These are phyloP conservation scores for Podosphaera fusca DNA, from an alignment of 2,329 filamentous ascomycete genomes.

Conservation along the genomic window DNA sequence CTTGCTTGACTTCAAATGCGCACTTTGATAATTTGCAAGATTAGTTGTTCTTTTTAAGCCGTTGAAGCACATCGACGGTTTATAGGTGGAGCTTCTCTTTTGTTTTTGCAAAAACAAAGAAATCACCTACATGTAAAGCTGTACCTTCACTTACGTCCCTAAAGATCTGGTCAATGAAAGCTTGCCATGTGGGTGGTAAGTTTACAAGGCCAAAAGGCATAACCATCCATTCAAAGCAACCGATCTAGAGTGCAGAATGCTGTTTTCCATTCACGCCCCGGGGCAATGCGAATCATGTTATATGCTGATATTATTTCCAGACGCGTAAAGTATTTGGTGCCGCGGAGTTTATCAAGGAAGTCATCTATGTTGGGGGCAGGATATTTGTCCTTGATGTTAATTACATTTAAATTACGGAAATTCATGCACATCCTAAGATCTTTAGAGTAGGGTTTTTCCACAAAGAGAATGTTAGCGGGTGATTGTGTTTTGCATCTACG, in stretches of 20 bases:
- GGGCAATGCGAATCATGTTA: slow-evolving; percentile 1
- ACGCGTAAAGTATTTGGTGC: neutral
- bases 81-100: neutral
- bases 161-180: neutral
- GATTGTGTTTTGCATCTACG: neutral
- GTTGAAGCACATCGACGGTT: neutral
- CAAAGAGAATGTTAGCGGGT: neutral
- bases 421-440: neutral
- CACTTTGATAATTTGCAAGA: neutral
- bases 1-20: neutral
- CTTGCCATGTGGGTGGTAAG: neutral
- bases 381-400: neutral
- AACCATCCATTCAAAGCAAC: neutral
- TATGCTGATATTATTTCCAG: neutral
- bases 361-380: neutral
- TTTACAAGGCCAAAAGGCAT: neutral
- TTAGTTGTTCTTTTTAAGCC: neutral
- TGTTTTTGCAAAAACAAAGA: neutral
- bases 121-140: neutral
- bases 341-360: neutral
- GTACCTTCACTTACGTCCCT: neutral
- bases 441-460: neutral
- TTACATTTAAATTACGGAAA: neutral
- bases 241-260: neutral
- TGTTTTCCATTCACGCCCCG: neutral